phyloP scores from a whole-genome alignment of 169 alveolate genomes.

The Plasmodium vivax region DNA sequence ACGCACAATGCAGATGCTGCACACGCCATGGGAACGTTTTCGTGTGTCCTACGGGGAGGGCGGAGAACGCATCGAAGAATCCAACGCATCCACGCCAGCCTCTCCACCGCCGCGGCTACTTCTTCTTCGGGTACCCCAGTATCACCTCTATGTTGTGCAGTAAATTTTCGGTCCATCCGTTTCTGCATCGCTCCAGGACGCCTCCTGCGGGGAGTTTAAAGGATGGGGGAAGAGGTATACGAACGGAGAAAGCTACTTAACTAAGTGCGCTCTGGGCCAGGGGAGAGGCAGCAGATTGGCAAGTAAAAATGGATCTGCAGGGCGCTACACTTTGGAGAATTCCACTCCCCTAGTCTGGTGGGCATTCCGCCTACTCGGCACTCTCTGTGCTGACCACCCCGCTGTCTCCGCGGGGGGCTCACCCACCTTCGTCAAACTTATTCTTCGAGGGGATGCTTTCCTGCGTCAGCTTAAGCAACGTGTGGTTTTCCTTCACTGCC shows the following conservation, averaged over 20 bases:
- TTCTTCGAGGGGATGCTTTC: conserved; percentile 37
- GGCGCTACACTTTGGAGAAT: neutral
- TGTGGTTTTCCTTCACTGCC: conserved; percentile 48
- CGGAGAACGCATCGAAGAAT: neutral
- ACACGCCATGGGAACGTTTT: neutral
- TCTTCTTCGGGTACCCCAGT: conserved; percentile 67
- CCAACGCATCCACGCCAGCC: neutral
- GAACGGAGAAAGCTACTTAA: neutral
- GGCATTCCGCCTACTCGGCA: neutral
- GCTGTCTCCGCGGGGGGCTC: neutral
- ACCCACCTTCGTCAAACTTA: conserved; percentile 54
- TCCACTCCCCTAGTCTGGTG: neutral
- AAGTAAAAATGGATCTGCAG: neutral
- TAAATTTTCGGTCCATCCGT: conserved; percentile 70
- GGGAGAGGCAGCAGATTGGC: neutral
- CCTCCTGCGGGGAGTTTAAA: conserved; percentile 27
- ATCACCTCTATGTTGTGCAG: conserved; percentile 43
- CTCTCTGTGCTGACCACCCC: neutral
- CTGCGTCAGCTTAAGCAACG: conserved; percentile 43
- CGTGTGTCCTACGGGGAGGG: neutral
- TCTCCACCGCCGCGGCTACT: neutral
- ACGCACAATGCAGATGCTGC: neutral
- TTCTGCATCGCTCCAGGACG: conserved; percentile 51
- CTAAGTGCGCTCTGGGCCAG: neutral
- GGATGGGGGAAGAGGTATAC: neutral